Percentiles rank a stretch among this genome's conserved stretches.
Evolutionary conservation across 106 monocot genomes (phyloP).

Genomic region (Dioscorea zingiberensis): DNA sequence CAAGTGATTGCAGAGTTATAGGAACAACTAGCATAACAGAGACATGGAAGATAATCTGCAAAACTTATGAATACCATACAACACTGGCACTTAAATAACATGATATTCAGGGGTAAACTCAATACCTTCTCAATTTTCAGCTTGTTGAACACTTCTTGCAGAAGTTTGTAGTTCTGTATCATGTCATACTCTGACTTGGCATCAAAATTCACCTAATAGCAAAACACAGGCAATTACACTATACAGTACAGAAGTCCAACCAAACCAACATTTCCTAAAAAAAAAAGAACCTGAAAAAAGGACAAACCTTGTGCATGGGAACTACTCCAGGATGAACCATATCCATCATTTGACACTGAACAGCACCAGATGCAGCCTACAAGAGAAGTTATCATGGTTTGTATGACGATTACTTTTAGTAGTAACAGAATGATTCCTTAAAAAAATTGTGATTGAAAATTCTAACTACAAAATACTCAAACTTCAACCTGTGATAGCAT

Average conservation of each 20-base stretch:
- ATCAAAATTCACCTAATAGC: constrained; percentile 82
- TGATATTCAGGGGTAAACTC: neutral
- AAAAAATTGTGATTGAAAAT: too few species aligned
- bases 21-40: too few species aligned
- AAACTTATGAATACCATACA: too few species aligned
- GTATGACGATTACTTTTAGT: too few species aligned
- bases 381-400: neutral
- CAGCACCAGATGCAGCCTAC: constrained; percentile 88
- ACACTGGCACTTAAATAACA: too few species aligned
- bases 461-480: too few species aligned
- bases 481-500: too few species aligned
- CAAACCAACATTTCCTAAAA: neutral
- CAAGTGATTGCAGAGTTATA: too few species aligned
- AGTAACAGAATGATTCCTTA: too few species aligned
- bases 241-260: too few species aligned
- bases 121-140: constrained; percentile 76
- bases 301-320: constrained; percentile 82
- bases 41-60: too few species aligned
- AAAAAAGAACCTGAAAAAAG: constrained; percentile 1
- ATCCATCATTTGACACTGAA: constrained; percentile 94
- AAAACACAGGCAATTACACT: neutral
- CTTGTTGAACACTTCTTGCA: constrained; percentile 88
- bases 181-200: constrained; percentile 89
- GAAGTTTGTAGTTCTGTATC: constrained; percentile 87
- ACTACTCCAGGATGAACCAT: constrained; percentile 80